Conservation (phyloP, 164 flowering plant genomes). For the Macadamia integrifolia region DNA sequence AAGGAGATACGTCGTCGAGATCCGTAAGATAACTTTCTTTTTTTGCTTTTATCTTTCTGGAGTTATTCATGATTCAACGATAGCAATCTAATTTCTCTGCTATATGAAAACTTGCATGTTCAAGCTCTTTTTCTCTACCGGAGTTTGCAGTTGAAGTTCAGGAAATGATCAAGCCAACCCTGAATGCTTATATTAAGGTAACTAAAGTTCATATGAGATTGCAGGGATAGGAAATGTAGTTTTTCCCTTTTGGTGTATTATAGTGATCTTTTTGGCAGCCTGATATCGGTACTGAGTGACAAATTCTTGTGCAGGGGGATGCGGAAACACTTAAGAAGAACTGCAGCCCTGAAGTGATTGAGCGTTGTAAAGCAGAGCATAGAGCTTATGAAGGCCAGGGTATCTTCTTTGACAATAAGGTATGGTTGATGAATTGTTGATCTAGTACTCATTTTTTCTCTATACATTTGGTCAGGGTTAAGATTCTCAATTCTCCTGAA, state of each 20-base stretch:
- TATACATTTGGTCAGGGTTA: no score
- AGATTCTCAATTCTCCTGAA: no score
- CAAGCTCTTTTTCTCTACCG: conserved; percentile 78
- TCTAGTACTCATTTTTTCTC: no score
- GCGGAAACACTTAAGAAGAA: conserved; percentile 57
- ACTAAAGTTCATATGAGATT: conserved; percentile 3
- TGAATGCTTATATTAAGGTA: conserved; percentile 82
- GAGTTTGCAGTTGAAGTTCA: conserved; percentile 93
- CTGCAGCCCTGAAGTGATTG: conserved; percentile 75
- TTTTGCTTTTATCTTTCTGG: background rate
- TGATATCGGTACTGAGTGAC: background rate
- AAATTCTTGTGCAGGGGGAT: conserved; percentile 54
- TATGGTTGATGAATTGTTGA: conserved; percentile 11
- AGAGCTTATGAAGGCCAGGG: conserved; percentile 63
- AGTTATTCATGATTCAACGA: background rate
- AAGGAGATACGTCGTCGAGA: conserved; percentile 91
- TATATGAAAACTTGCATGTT: conserved; percentile 9
- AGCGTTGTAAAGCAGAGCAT: conserved; percentile 75
- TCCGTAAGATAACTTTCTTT: conserved; percentile 50
- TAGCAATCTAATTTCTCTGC: background rate
- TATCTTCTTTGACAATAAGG: conserved; percentile 86
- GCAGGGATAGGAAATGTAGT: background rate
- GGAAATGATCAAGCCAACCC: conserved; percentile 71
- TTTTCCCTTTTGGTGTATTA: background rate
- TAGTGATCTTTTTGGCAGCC: background rate